Base-by-base conservation (phyloP, 2,329 filamentous ascomycete species). In the Neofusicoccum kwambonambiense region DNA sequence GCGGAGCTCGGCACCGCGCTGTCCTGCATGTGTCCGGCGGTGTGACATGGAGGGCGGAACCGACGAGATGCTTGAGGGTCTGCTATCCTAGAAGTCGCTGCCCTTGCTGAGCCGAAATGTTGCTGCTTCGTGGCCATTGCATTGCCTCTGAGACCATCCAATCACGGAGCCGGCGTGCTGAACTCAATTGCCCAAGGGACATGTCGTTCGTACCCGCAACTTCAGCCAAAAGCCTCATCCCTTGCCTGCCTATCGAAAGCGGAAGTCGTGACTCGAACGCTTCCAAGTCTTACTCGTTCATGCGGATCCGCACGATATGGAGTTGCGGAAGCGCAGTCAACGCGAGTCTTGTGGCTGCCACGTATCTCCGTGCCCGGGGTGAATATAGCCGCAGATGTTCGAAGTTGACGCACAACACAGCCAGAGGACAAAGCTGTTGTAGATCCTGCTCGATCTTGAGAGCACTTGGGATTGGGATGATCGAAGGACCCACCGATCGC, bases 351-450 rank as follows among this genome's bases (percentile, higher is more conserved):
- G 39, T 34, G 9, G 31, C 22, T 45, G 56, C 42, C 56, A 60
- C 41, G 17, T 49, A 45, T 47, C n/a, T 13, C 41, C 56, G 41
- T 37, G 27, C 5, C 27, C 27, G 42, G 54, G 54, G 54, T 58
- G 54, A 58, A 19, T 44, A 58, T 58, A 58, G 39, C 54, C 54
- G 54, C 34, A 58, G 54, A 58, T 37, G 54, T 58, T 15, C 12
- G 54, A 58, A 58, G 54, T 58, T 58, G 39, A 45, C 54, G 54
- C 54, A 58, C 54, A 58, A 58, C 15, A 45, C 54, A 45, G 54
- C 54, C 41, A 35, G 39, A 34, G 54, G 54, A 58, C 54, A 58
- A 45, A 58, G 54, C 54, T 58, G 41, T 7, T 58, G 54, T 44
- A 44, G 54, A 58, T 57, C 52, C 27, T 31, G 2, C 9, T 11